Evolutionary conservation across 2,329 filamentous ascomycete species (phyloP), one percentile per base, ranked within the genome.

Genomic region (Triangularia setosa): DNA sequence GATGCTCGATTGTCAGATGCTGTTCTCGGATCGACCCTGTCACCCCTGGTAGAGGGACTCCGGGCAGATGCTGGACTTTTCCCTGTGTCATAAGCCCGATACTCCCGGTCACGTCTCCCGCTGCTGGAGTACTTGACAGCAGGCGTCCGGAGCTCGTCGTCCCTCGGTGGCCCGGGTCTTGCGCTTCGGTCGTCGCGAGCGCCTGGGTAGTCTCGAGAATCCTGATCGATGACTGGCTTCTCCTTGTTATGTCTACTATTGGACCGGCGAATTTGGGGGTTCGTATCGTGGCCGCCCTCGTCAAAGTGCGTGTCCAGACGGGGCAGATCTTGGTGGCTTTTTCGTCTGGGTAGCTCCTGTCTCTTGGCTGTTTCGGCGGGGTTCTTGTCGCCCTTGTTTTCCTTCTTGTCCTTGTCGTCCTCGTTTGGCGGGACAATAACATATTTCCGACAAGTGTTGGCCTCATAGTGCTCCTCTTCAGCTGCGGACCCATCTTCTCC

Each of bases 401-500:
- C 71, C 71, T 60, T 72, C 14, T 75, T 73, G 18, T 73, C 62
- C 16, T 68, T 64, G 40, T n/a, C 56, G 7, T 9, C 40, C 33
- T 77, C 72, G 23, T 72, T 72, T 9, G 70, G 68, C 14, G 69
- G 54, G 11, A 74, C 69, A n/a, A 71, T 58, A 4, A 73, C 73
- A 59, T 76, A 80, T 69, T 79, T 80, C 33, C 78, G 75, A 63
- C 75, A 73, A 0, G 78, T 80, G 66, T 81, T 81, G 54, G 79
- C 78, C 33, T 79, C 73, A 57, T 81, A 81, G 16, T 68, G 63
- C 18, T 65, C 63, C 35, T 68, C 23, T 18, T 33, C 66, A 30
- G 53, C 30, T 65, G 64, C 68, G 64, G 66, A 44, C 30, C 60
- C 44, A 53, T 67, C 40, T 44, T 68, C 69, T 5, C 72, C 71